Percentiles rank a stretch among this genome's conserved stretches.
Conservation (phyloP, 2,329 filamentous ascomycete genomes). For the Thielaviopsis euricoi region DNA sequence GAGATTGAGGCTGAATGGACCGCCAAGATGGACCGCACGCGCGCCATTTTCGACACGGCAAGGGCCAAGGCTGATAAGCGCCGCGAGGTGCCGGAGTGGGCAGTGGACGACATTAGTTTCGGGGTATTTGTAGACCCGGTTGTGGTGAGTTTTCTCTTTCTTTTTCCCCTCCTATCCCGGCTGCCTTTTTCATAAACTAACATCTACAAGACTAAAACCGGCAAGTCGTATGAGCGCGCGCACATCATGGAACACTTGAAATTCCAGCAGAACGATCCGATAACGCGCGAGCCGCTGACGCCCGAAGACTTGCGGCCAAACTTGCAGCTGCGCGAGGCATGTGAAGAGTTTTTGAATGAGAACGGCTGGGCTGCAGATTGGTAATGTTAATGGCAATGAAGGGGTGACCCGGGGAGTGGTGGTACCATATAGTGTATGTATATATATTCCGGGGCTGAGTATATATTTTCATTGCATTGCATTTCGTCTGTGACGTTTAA, state of each 20-base stretch:
- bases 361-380: slow-evolving; percentile 93
- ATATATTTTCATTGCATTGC: background rate
- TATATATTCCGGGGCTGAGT: background rate
- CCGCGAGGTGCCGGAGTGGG: slow-evolving; percentile 56
- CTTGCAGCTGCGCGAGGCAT: slow-evolving; percentile 63
- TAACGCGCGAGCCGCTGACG: slow-evolving; percentile 61
- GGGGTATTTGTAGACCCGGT: slow-evolving; percentile 58
- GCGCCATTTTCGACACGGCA: slow-evolving; percentile 35
- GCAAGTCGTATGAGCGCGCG: slow-evolving; percentile 77
- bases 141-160: slow-evolving; percentile 24
- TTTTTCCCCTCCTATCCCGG: background rate
- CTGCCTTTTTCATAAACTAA: no score
- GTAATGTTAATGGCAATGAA: slow-evolving; percentile 26
- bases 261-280: slow-evolving; percentile 57
- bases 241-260: slow-evolving; percentile 77
- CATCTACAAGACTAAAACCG: slow-evolving; percentile 50
- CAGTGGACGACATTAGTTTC: slow-evolving; percentile 62
- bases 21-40: slow-evolving; percentile 28
- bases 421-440: background rate
- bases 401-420: no score
- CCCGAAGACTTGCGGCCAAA: slow-evolving; percentile 64
- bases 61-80: slow-evolving; percentile 26
- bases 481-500: background rate
- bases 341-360: slow-evolving; percentile 65
- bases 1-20: slow-evolving; percentile 32